These are phyloP conservation scores for Coniochaeta sp. DNA, from an alignment of 2,329 filamentous ascomycete species.

Conservation along the genomic window DNA sequence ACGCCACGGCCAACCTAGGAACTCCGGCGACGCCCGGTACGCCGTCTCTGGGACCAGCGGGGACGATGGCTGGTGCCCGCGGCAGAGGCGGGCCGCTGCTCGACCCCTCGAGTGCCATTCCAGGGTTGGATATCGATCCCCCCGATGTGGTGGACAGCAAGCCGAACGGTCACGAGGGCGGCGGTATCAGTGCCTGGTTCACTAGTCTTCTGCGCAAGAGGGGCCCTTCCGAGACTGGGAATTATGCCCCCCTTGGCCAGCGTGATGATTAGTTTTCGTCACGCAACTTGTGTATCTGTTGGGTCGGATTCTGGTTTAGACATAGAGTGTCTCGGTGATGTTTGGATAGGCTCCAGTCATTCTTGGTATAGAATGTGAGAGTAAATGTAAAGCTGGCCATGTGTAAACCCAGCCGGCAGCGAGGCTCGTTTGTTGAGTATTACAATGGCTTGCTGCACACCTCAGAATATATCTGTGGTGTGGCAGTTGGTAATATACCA, in stretches of 20 bases:
- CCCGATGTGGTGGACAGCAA: slow-evolving; percentile 29
- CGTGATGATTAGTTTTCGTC: slow-evolving; percentile 24
- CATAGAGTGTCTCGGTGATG: background rate
- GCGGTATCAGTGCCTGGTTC: slow-evolving; percentile 44
- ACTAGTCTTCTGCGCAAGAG: slow-evolving; percentile 31
- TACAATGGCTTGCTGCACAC: too few relatives aligned
- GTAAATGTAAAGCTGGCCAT: too few relatives aligned
- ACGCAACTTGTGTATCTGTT: too few relatives aligned
- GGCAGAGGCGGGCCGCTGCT: slow-evolving; percentile 35
- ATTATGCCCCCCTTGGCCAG: slow-evolving; percentile 33
- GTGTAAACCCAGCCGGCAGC: too few relatives aligned
- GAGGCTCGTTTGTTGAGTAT: too few relatives aligned
- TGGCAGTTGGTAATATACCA: too few relatives aligned
- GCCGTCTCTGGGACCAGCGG: slow-evolving; percentile 51
- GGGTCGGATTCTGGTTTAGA: background rate
- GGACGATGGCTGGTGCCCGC: background rate
- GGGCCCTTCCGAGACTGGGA: slow-evolving; percentile 22
- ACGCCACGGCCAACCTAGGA: slow-evolving; percentile 72
- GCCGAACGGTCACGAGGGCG: slow-evolving; percentile 22
- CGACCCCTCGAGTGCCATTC: slow-evolving; percentile 62
- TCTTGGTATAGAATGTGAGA: too few relatives aligned
- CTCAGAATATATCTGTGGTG: too few relatives aligned
- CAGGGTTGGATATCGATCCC: slow-evolving; percentile 74
- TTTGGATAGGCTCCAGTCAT: too few relatives aligned
- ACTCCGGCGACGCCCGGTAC: slow-evolving; percentile 76